Evolutionary conservation across 2,329 filamentous ascomycete genomes (phyloP).

Genomic region (Talaromyces verruculosus): DNA sequence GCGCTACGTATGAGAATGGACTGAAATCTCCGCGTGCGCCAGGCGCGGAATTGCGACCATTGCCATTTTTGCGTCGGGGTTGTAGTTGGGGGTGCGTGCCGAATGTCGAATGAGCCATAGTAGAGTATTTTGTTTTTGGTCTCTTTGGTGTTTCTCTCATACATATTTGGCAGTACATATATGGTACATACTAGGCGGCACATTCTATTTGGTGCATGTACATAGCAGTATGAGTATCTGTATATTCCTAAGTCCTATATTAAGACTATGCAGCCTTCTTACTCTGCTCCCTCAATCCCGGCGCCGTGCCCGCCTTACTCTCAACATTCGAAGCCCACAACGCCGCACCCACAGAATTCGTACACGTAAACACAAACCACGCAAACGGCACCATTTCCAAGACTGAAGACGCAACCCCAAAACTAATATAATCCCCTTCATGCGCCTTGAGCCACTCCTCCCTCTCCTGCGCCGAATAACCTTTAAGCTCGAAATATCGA

Average conservation of each 20-base stretch:
- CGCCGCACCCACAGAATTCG: slow-evolving; percentile 87
- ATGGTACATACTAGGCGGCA: slow-evolving; percentile 1
- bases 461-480: slow-evolving; percentile 66
- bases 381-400: slow-evolving; percentile 82
- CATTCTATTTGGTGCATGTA: slow-evolving; percentile 2
- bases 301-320: slow-evolving; percentile 35
- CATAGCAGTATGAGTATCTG: background rate
- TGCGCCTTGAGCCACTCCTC: slow-evolving; percentile 69
- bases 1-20: slow-evolving; percentile 40
- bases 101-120: background rate
- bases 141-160: background rate
- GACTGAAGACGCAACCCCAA: slow-evolving; percentile 76
- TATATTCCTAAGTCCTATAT: background rate
- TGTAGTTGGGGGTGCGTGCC: slow-evolving; percentile 45
- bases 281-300: slow-evolving; percentile 31
- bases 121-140: background rate
- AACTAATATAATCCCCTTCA: slow-evolving; percentile 70
- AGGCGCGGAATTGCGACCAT: slow-evolving; percentile 36
- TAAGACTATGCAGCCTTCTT: slow-evolving; percentile 32
- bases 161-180: slow-evolving; percentile 16
- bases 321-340: slow-evolving; percentile 93
- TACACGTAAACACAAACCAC: slow-evolving; percentile 84
- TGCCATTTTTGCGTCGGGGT: slow-evolving; percentile 43
- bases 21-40: slow-evolving; percentile 34
- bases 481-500: slow-evolving; percentile 89